phyloP scores from a whole-genome alignment of 2,329 filamentous ascomycete species.

The Paraphaeosphaeria minitans region DNA sequence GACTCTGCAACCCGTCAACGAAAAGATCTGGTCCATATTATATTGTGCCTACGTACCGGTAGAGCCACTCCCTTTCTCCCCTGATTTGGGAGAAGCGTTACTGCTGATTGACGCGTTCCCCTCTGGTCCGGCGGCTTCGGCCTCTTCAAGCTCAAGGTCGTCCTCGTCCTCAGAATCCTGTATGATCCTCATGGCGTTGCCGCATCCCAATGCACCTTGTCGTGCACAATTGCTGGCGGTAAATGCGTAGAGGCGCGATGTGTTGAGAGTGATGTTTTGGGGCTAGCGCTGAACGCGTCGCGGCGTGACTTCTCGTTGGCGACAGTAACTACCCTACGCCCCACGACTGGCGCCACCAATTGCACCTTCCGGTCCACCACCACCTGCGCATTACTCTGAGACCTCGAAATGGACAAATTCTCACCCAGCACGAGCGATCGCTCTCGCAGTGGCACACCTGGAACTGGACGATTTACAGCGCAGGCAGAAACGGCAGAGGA shows the following conservation, averaged over 20 bases:
- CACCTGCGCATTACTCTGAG: background rate
- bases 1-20: conserved; percentile 25
- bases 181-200: conserved; percentile 31
- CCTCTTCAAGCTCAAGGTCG: conserved; percentile 26
- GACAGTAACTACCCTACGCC: conserved; percentile 6
- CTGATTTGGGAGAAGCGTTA: conserved; percentile 13
- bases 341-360: background rate
- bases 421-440: conserved; percentile 24
- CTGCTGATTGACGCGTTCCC: conserved; percentile 20
- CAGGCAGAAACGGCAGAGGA: conserved; percentile 80
- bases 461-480: conserved; percentile 69
- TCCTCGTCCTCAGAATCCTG: conserved; percentile 48
- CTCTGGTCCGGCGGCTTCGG: conserved; percentile 16
- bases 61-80: conserved; percentile 31
- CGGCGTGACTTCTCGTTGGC: conserved; percentile 23
- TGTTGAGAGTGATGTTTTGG: background rate
- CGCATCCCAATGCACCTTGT: conserved; percentile 1
- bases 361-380: background rate
- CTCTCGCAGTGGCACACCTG: conserved; percentile 25
- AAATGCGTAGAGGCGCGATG: background rate
- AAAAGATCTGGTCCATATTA: background rate
- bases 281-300: conserved; percentile 23
- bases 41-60: conserved; percentile 28
- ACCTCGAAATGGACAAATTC: conserved; percentile 38
- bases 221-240: background rate